phyloP scores from a whole-genome alignment of 495 filamentous ascomycete genomes.

The Echria macrotheca region DNA sequence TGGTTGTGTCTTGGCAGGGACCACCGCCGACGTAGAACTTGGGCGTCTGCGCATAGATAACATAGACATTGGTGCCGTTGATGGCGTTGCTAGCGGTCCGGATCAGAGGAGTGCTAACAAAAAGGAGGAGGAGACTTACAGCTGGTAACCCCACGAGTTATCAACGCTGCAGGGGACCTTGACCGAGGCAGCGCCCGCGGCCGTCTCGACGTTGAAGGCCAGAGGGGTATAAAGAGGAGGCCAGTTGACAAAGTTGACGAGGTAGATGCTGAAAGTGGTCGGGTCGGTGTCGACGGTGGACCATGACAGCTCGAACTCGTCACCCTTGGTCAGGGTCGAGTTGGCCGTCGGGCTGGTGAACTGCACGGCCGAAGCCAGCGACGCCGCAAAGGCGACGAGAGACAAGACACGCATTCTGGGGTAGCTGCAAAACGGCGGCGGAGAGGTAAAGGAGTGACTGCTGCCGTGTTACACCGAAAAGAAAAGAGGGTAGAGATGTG shows the following conservation, averaged over 20 bases:
- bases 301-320: constrained; percentile 33
- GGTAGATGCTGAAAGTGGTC: constrained; percentile 36
- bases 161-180: constrained; percentile 38
- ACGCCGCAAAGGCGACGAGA: constrained; percentile 25
- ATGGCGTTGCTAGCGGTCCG: constrained; percentile 34
- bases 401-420: constrained; percentile 24
- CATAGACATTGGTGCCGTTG: constrained; percentile 46
- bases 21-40: constrained; percentile 33
- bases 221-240: constrained; percentile 39
- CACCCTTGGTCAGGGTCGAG: constrained; percentile 35
- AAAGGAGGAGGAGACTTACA: constrained; percentile 18
- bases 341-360: constrained; percentile 24
- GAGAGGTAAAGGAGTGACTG: constrained; percentile 22
- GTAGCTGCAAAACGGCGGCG: constrained; percentile 1
- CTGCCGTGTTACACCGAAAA: constrained; percentile 11
- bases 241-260: constrained; percentile 48
- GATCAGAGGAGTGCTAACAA: not conserved
- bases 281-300: constrained; percentile 44
- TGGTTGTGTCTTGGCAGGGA: constrained; percentile 15
- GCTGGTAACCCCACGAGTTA: constrained; percentile 40
- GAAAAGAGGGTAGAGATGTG: not conserved
- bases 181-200: constrained; percentile 27
- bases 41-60: constrained; percentile 43
- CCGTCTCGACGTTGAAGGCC: constrained; percentile 31
- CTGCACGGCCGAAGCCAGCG: constrained; percentile 29